Conservation (phyloP, 257 asterid genomes). For the Solanum bukasovii region DNA sequence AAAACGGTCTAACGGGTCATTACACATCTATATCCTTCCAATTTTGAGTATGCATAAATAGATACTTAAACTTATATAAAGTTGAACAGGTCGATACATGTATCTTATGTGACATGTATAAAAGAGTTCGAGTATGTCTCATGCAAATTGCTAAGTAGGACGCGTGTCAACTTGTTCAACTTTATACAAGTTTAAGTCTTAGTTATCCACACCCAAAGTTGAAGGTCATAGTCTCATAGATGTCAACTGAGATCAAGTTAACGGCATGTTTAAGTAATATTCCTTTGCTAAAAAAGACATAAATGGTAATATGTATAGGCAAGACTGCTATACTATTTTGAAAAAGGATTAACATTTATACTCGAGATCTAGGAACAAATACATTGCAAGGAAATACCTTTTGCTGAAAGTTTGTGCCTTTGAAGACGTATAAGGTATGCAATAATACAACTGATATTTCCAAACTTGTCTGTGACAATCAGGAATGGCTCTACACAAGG, state of each 20-base stretch:
- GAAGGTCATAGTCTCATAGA: neutral
- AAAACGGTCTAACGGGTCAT: too few relatives aligned
- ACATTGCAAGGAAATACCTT: neutral
- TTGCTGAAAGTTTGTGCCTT: neutral
- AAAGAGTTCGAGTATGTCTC: neutral
- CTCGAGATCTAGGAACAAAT: neutral
- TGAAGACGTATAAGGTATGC: neutral
- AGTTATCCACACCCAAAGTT: neutral
- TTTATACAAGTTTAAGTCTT: too few relatives aligned
- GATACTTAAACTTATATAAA: too few relatives aligned
- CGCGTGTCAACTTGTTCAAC: neutral
- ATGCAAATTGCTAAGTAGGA: neutral
- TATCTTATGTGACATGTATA: neutral
- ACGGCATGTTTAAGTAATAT: neutral
- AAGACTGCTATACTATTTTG: neutral
- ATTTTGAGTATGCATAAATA: neutral
- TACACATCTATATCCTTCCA: neutral
- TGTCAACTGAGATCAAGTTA: too few relatives aligned
- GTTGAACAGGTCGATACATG: neutral
- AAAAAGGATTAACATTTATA: neutral
- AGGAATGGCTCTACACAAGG: neutral
- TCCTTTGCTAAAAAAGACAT: neutral
- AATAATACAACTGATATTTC: neutral
- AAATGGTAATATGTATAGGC: neutral
- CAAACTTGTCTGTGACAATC: neutral